Conservation (phyloP, 768 basidiomycete genomes). For the Phaeotremella skinneri region DNA sequence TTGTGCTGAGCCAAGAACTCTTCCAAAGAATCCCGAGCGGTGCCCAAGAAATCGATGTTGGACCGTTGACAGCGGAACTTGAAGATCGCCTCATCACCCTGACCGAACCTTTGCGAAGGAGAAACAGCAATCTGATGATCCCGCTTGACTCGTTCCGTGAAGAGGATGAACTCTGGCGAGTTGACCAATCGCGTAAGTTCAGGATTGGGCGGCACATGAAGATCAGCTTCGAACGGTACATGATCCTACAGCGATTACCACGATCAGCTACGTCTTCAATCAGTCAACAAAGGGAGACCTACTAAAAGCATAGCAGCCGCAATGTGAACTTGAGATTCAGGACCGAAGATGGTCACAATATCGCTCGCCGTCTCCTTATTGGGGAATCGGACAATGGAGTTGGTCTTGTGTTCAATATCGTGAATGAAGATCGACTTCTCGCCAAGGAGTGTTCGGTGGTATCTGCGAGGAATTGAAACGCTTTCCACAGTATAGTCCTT, state of each 20-base stretch:
- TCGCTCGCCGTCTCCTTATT: conserved; percentile 64
- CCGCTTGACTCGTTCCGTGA: conserved; percentile 85
- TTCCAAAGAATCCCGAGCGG: conserved; percentile 87
- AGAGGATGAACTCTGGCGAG: conserved; percentile 77
- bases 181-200: conserved; percentile 73
- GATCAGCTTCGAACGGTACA: conserved; percentile 92
- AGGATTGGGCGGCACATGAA: conserved; percentile 78
- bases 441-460: conserved; percentile 89
- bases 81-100: conserved; percentile 77
- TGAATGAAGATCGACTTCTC: conserved; percentile 97
- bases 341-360: conserved; percentile 91
- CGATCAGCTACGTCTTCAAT: conserved; percentile 7
- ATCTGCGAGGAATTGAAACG: conserved; percentile 86
- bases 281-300: conserved; percentile 40
- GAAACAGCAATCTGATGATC: conserved; percentile 88
- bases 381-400: conserved; percentile 68
- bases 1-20: conserved; percentile 82
- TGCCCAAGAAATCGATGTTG: conserved; percentile 86
- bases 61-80: conserved; percentile 93
- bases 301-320: conserved; percentile 93
- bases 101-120: conserved; percentile 71
- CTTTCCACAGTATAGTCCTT: conserved; percentile 95
- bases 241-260: conserved; percentile 65
- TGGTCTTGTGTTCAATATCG: conserved; percentile 95
- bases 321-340: conserved; percentile 94